Conservation (phyloP, 2,329 filamentous ascomycete genomes). For the Epichloe sp. region DNA sequence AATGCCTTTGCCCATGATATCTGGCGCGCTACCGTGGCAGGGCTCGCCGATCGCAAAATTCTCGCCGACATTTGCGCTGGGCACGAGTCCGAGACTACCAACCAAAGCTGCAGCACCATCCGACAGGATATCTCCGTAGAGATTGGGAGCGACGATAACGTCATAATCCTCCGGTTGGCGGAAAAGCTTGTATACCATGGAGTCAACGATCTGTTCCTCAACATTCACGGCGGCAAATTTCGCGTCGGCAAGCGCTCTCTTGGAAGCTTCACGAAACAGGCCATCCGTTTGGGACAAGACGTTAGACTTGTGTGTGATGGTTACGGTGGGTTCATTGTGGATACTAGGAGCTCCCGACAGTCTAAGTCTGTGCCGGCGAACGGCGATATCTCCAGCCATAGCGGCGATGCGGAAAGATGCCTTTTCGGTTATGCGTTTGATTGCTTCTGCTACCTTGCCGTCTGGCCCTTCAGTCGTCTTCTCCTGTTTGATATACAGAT, state of each 20-base stretch:
- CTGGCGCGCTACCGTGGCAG: constrained; percentile 89
- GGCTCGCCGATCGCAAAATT: constrained; percentile 94
- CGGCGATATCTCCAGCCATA: constrained; percentile 90
- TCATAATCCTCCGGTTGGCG: constrained; percentile 91
- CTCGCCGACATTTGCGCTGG: constrained; percentile 89
- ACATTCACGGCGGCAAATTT: constrained; percentile 53
- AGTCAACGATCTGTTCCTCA: constrained; percentile 98
- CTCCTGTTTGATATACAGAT: constrained; percentile 96
- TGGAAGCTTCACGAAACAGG: constrained; percentile 74
- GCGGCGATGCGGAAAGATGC: constrained; percentile 76
- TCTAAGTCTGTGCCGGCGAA: constrained; percentile 72
- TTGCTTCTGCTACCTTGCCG: constrained; percentile 85
- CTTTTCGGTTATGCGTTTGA: constrained; percentile 88
- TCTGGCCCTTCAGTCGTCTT: constrained; percentile 62
- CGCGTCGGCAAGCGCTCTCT: constrained; percentile 53
- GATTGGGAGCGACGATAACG: constrained; percentile 92
- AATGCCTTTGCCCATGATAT: constrained; percentile 85
- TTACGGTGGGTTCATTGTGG: constrained; percentile 63
- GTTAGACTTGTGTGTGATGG: constrained; percentile 97
- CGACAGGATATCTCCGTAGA: constrained; percentile 94
- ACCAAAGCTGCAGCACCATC: constrained; percentile 92
- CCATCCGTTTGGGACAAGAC: constrained; percentile 94
- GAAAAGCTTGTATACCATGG: constrained; percentile 99
- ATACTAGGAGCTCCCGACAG: constrained; percentile 43
- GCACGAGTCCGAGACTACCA: constrained; percentile 81